Evolutionary conservation across 2,329 filamentous ascomycete species (phyloP).

Genomic region (Fusarium paranaense): DNA sequence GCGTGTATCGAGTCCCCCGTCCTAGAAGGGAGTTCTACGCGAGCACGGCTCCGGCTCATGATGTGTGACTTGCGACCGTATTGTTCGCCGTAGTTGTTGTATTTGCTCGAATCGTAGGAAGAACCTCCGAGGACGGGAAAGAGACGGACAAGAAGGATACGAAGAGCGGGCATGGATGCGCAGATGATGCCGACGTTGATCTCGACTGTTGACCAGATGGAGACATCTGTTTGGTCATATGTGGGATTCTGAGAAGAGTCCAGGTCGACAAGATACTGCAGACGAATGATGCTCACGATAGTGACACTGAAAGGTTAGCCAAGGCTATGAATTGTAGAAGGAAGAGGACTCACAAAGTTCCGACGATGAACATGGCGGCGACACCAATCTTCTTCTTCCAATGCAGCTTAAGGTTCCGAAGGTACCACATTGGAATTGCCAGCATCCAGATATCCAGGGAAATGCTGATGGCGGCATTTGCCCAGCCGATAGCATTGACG

Average conservation of each 20-base stretch:
- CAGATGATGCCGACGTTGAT: constrained; percentile 53
- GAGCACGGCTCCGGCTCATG: constrained; percentile 34
- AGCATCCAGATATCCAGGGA: constrained; percentile 58
- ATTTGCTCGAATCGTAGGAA: constrained; percentile 40
- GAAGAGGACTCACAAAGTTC: constrained; percentile 49
- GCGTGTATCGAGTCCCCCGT: constrained; percentile 23
- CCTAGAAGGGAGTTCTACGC: constrained; percentile 34
- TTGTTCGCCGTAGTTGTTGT: constrained; percentile 35
- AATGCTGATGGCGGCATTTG: constrained; percentile 56
- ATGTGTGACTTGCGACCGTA: constrained; percentile 38
- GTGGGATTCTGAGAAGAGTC: constrained; percentile 45
- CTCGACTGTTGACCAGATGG: constrained; percentile 51
- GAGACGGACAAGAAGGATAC: constrained; percentile 43
- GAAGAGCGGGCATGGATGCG: constrained; percentile 48
- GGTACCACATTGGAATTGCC: constrained; percentile 53
- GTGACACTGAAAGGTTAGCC: constrained; percentile 43
- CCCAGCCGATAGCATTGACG: constrained; percentile 54
- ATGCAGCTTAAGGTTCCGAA: constrained; percentile 49
- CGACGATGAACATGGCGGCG: constrained; percentile 57
- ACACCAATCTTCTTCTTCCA: constrained; percentile 58
- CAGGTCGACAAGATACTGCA: constrained; percentile 44
- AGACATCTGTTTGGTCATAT: constrained; percentile 45
- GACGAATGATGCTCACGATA: constrained; percentile 46
- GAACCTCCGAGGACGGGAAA: constrained; percentile 46
- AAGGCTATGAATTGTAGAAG: not conserved